These are phyloP conservation scores for Colletotrichum sp. DNA, from an alignment of 2,329 filamentous ascomycete genomes.

Conservation along the genomic window DNA sequence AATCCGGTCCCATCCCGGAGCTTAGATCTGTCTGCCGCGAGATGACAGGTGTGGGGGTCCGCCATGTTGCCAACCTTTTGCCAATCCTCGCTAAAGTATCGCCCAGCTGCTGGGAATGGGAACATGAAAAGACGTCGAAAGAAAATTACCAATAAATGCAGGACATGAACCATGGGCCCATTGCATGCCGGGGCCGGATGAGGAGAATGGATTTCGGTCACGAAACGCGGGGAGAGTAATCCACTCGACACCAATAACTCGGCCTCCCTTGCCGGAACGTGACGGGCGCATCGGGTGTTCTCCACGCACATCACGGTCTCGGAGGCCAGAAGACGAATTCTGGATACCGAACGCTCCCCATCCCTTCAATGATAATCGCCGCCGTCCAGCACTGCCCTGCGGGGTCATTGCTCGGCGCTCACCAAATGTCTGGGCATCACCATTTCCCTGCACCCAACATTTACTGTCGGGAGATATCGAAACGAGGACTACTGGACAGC, in stretches of 20 bases:
- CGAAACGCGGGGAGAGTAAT: slow-evolving; percentile 1
- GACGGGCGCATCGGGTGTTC: background rate
- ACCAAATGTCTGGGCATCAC: slow-evolving; percentile 8
- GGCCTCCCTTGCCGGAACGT: background rate
- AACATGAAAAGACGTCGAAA: background rate
- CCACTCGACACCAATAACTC: background rate
- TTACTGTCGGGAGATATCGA: background rate
- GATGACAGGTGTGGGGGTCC: slow-evolving; percentile 20
- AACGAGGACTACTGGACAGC: background rate
- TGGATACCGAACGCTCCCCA: slow-evolving; percentile 9
- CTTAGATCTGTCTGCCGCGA: slow-evolving; percentile 21
- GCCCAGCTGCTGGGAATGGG: background rate
- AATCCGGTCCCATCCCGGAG: slow-evolving; percentile 17
- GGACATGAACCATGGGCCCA: slow-evolving; percentile 1
- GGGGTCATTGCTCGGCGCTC: slow-evolving; percentile 15
- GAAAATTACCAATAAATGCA: background rate
- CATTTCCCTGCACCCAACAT: background rate
- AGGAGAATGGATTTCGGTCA: slow-evolving; percentile 4
- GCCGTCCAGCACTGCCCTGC: slow-evolving; percentile 18
- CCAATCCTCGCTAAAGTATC: background rate
- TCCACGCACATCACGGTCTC: background rate
- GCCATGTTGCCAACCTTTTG: slow-evolving; percentile 1
- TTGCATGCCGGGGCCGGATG: background rate
- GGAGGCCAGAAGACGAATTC: slow-evolving; percentile 12
- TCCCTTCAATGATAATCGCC: slow-evolving; percentile 1